These are phyloP conservation scores for Dendrobium officinale DNA, from an alignment of 106 monocot species.

Conservation along the genomic window DNA sequence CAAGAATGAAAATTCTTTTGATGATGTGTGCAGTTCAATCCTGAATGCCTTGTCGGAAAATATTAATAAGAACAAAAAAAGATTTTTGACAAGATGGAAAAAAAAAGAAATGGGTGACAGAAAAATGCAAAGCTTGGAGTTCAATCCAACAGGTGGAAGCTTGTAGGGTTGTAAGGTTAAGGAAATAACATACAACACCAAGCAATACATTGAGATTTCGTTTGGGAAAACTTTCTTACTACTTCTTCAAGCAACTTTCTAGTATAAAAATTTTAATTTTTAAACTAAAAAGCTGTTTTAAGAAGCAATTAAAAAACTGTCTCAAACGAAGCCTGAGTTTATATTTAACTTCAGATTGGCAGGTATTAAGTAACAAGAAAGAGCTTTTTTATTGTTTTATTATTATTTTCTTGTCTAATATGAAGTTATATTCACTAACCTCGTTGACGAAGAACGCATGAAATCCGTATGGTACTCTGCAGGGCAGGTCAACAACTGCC, in stretches of 20 bases:
- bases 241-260: no score
- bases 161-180: neutral
- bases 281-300: no score
- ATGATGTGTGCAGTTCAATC: neutral
- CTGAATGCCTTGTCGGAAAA: neutral
- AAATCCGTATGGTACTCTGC: constrained; percentile 76
- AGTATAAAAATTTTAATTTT: no score
- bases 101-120: no score
- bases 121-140: neutral
- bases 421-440: constrained; percentile 29
- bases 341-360: neutral
- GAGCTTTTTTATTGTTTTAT: neutral
- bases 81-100: no score
- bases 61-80: neutral
- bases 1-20: neutral
- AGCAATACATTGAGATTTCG: neutral
- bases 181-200: neutral
- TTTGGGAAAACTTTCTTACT: no score
- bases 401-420: neutral
- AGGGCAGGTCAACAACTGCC: constrained; percentile 85
- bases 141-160: neutral
- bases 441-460: constrained; percentile 90
- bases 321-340: neutral
- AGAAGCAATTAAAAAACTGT: no score
- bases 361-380: neutral